Evolutionary conservation across 805 yeast species (phyloP).

Genomic region (Monosporozyma servazzii): DNA sequence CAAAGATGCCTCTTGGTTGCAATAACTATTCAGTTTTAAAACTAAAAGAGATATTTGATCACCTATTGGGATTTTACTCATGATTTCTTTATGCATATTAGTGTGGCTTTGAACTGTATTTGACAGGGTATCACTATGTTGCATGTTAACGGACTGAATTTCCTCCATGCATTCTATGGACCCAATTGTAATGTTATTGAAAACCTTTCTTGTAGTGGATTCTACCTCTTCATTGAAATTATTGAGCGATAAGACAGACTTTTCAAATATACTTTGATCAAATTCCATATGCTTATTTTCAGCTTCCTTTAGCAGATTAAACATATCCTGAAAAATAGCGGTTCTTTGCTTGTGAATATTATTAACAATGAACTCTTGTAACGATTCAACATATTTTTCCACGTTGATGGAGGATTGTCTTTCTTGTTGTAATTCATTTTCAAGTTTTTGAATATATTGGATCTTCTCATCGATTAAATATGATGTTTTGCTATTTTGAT

Average conservation of each 20-base stretch:
- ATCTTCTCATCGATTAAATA: not conserved
- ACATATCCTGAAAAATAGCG: slow-evolving; percentile 3
- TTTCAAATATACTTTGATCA: slow-evolving; percentile 3
- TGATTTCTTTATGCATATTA: not conserved
- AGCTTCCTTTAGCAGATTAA: slow-evolving; percentile 5
- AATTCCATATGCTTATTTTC: slow-evolving; percentile 7
- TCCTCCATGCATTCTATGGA: slow-evolving; percentile 2
- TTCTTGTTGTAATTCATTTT: slow-evolving; percentile 8
- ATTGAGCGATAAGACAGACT: slow-evolving; percentile 1
- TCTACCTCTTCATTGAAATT: slow-evolving; percentile 1
- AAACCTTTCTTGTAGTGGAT: slow-evolving; percentile 3
- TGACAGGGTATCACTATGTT: not conserved
- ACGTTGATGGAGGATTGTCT: slow-evolving; percentile 5
- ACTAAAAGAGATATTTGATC: not conserved
- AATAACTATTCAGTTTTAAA: not conserved
- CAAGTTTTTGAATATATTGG: slow-evolving; percentile 3
- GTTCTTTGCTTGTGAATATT: slow-evolving; percentile 9
- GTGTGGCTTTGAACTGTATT: not conserved
- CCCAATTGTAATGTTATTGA: slow-evolving; percentile 1
- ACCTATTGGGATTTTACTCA: not conserved
- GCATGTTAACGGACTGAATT: not conserved
- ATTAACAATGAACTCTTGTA: slow-evolving; percentile 9
- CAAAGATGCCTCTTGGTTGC: not conserved
- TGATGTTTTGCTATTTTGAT: not conserved
- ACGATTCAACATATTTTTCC: slow-evolving; percentile 4